Evolutionary conservation across 1,284 basidiomycete genomes (phyloP).

Genomic region (Hortiboletus rubellus): DNA sequence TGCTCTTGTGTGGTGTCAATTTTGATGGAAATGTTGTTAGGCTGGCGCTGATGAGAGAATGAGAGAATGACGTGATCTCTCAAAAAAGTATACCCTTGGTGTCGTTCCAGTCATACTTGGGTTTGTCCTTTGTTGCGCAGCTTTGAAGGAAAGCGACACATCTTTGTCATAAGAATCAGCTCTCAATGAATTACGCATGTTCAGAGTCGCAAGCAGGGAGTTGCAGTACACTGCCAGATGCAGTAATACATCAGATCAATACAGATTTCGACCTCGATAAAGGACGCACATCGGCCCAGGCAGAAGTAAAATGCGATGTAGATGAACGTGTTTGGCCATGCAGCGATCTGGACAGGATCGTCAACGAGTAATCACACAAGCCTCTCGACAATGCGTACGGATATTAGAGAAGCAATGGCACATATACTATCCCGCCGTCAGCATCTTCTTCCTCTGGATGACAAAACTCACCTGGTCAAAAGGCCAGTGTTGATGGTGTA

Average conservation of each 20-base stretch:
- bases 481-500: conserved; percentile 28
- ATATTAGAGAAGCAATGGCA: conserved; percentile 46
- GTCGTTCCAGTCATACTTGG: neutral
- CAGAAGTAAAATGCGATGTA: too few relatives aligned
- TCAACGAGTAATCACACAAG: neutral
- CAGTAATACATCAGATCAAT: too few relatives aligned
- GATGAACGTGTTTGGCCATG: conserved; percentile 14
- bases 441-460: neutral
- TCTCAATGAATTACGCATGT: conserved; percentile 41
- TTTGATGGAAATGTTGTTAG: neutral
- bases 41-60: too few relatives aligned
- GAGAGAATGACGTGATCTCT: too few relatives aligned
- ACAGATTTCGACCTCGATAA: too few relatives aligned
- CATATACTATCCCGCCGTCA: conserved; percentile 30
- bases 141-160: too few relatives aligned
- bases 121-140: neutral
- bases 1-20: neutral
- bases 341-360: conserved; percentile 19
- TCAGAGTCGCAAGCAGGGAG: too few relatives aligned
- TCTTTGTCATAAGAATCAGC: too few relatives aligned
- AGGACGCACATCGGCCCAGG: too few relatives aligned
- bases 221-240: too few relatives aligned
- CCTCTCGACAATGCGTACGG: conserved; percentile 31
- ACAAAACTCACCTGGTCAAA: conserved; percentile 38
- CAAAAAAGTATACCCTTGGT: too few relatives aligned